Evolutionary conservation across 768 basidiomycete genomes (phyloP).

Genomic region (Lactarius indigo): DNA sequence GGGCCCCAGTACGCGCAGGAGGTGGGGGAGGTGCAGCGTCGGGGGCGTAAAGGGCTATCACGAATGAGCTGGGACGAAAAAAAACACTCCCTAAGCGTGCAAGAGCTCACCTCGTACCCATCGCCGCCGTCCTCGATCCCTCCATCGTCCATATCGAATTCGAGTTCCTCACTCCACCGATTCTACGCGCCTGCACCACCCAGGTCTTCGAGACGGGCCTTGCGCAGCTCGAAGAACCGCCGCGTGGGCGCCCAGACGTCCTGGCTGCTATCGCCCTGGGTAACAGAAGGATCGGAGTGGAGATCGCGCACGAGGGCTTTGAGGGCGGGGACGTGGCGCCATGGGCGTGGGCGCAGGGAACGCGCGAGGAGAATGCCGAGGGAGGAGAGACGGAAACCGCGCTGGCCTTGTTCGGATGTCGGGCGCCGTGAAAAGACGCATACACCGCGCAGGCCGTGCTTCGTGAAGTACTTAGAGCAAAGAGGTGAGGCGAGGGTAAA

Average conservation of each 20-base stretch:
- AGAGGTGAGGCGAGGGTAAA: conserved; percentile 7
- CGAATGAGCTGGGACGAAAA: neutral
- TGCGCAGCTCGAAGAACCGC: conserved; percentile 63
- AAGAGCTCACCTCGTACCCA: conserved; percentile 3
- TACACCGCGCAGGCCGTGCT: conserved; percentile 64
- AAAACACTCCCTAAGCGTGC: neutral
- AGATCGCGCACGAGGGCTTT: conserved; percentile 55
- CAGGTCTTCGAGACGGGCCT: conserved; percentile 46
- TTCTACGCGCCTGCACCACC: conserved; percentile 59
- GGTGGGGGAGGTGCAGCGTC: conserved; percentile 67
- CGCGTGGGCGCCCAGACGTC: conserved; percentile 64
- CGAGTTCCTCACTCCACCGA: conserved; percentile 67
- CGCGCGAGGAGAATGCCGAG: conserved; percentile 69
- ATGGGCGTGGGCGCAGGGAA: conserved; percentile 66
- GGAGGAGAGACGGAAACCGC: conserved; percentile 77
- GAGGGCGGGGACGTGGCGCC: conserved; percentile 64
- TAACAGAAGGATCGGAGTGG: conserved; percentile 43
- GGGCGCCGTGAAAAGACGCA: conserved; percentile 68
- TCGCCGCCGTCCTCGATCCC: neutral
- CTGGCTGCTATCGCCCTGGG: neutral
- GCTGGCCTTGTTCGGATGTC: conserved; percentile 67
- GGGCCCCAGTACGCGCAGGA: conserved; percentile 74
- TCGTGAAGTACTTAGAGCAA: conserved; percentile 61
- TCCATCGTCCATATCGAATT: conserved; percentile 27
- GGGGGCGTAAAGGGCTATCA: conserved; percentile 39